phyloP scores from a whole-genome alignment of 2,329 filamentous ascomycete genomes.

The Fusarium stilboides region DNA sequence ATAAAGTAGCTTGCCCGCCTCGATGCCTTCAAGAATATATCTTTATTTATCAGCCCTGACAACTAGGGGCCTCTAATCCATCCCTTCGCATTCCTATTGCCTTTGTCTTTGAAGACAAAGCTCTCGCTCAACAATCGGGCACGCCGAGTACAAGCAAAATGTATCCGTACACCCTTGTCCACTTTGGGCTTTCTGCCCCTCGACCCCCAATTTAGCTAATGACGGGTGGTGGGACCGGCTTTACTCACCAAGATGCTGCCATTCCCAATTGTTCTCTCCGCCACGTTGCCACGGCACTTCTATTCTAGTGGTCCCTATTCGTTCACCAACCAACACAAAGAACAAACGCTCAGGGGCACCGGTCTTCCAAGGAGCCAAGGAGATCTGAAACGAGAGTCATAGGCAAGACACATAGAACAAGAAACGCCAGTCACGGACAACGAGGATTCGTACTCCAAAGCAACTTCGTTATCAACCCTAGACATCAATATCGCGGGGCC shows the following conservation, averaged over 20 bases:
- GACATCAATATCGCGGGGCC: conserved; percentile 49
- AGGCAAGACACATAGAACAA: neutral
- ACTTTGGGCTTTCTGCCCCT: conserved; percentile 23
- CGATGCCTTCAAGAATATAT: neutral
- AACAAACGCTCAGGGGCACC: conserved; percentile 5
- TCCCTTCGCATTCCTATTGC: conserved; percentile 9
- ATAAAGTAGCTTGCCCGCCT: neutral
- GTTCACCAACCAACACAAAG: conserved; percentile 25
- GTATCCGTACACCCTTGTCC: conserved; percentile 11
- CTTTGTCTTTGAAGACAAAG: conserved; percentile 3
- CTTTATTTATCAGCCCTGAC: neutral
- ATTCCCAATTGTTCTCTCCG: conserved; percentile 46
- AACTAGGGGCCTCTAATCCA: neutral
- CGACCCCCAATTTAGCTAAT: conserved; percentile 23
- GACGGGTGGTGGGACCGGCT: conserved; percentile 39
- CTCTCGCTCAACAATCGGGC: conserved; percentile 36
- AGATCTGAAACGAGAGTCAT: neutral
- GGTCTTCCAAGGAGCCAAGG: neutral
- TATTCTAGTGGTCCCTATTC: conserved; percentile 45
- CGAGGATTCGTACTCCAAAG: neutral
- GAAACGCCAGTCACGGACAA: neutral
- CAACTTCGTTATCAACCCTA: neutral
- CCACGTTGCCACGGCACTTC: conserved; percentile 51
- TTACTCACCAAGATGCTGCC: conserved; percentile 36
- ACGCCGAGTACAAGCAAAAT: conserved; percentile 27